phyloP scores from a whole-genome alignment of 2,329 filamentous ascomycete genomes.

The Drechslerella dactyloides region DNA sequence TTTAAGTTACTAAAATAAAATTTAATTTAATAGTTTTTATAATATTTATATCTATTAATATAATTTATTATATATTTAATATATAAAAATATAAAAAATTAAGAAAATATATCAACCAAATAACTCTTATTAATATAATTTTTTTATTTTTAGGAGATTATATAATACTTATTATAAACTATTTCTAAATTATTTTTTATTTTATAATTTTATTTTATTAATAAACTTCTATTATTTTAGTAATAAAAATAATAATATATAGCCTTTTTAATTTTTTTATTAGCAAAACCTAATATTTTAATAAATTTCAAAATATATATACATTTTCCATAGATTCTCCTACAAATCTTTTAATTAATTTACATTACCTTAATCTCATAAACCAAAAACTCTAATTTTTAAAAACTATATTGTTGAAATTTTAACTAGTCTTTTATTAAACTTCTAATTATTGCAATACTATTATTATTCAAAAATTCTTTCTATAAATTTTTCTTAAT shows the following conservation, averaged over 20 bases:
- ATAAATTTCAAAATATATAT: not conserved
- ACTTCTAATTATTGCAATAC: not conserved
- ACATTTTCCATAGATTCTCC: not conserved
- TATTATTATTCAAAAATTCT: not conserved
- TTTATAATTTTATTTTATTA: slow-evolving; percentile 50
- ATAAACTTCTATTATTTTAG: slow-evolving; percentile 50
- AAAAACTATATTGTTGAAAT: not conserved
- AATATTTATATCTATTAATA: not conserved
- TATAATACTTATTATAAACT: slow-evolving; percentile 39
- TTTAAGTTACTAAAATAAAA: not conserved
- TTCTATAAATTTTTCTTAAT: slow-evolving; percentile 4
- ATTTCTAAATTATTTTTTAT: slow-evolving; percentile 45
- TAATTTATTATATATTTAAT: not conserved
- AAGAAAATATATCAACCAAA: slow-evolving; percentile 30
- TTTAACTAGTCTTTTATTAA: not conserved
- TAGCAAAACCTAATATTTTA: not conserved
- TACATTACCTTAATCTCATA: too few species aligned
- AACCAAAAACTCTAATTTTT: not conserved
- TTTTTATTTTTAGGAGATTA: slow-evolving; percentile 51
- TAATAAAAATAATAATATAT: slow-evolving; percentile 48
- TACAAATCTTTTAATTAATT: too few species aligned
- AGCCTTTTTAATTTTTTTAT: slow-evolving; percentile 4
- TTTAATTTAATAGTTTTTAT: not conserved
- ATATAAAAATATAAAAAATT: slow-evolving; percentile 16
- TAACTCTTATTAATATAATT: slow-evolving; percentile 51